Percentiles rank a stretch among this genome's conserved stretches.
Conservation (phyloP, 495 filamentous ascomycete species). For the Xylaria grammica region DNA sequence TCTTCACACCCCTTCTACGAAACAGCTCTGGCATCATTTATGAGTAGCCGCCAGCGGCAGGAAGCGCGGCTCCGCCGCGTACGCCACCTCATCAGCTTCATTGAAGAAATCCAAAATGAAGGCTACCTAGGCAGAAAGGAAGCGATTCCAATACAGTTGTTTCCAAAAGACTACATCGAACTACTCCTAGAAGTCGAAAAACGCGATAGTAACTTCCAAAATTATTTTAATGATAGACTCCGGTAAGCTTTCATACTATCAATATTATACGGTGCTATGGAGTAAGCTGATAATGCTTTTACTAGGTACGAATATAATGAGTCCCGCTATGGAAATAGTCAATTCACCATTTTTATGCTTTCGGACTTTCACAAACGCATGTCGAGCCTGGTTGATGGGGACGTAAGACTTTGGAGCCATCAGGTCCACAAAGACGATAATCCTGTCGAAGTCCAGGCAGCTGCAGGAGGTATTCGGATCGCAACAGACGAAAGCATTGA, state of each 20-base stretch:
- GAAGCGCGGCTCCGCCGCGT: constrained; percentile 1
- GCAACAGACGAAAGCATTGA: background rate
- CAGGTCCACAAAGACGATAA: background rate
- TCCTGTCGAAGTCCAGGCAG: background rate
- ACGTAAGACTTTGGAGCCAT: background rate
- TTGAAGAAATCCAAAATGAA: background rate
- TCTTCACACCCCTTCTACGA: background rate
- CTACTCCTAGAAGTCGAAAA: background rate
- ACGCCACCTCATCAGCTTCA: background rate
- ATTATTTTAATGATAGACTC: background rate
- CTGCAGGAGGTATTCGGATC: background rate
- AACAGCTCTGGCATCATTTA: background rate
- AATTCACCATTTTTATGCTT: constrained; percentile 4
- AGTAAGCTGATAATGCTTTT: background rate
- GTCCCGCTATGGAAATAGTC: background rate
- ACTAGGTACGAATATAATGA: background rate
- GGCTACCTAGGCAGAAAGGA: background rate
- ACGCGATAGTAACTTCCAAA: background rate
- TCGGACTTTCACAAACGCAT: background rate
- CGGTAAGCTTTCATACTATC: background rate
- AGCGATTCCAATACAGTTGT: background rate
- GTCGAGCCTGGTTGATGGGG: background rate
- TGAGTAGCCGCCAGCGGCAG: background rate
- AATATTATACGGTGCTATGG: background rate
- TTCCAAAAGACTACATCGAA: background rate